Evolutionary conservation across 371 early-diverging fungal genomes (phyloP).

Genomic region (Mucor mucedo): DNA sequence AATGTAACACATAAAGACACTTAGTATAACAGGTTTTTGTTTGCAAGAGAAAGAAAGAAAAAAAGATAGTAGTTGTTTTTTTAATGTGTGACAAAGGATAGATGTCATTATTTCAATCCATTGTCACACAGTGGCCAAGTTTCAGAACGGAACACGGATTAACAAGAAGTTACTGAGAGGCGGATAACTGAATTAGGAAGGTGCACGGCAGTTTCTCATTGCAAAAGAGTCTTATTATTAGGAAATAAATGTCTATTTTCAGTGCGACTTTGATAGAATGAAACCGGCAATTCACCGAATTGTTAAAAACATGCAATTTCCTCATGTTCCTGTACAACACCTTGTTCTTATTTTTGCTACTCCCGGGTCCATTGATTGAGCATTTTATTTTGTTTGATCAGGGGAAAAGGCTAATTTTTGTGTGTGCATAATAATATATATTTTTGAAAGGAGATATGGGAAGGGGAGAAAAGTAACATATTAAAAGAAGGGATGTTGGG

Average conservation of each 20-base stretch:
- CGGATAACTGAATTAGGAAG: not conserved
- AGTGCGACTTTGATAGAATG: not conserved
- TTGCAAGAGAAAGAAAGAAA: too few relatives aligned
- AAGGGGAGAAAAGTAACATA: slow-evolving; percentile 1
- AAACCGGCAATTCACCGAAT: not conserved
- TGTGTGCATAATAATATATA: slow-evolving; percentile 5
- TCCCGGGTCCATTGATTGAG: not conserved
- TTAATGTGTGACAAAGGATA: not conserved
- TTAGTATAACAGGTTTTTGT: too few relatives aligned
- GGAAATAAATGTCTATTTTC: slow-evolving; percentile 1
- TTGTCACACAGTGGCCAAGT: not conserved
- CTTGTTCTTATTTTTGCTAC: not conserved
- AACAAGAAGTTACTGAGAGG: not conserved
- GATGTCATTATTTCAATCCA: not conserved
- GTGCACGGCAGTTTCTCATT: not conserved
- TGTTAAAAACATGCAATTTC: slow-evolving; percentile 13
- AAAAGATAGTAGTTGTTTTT: not conserved
- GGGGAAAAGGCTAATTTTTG: not conserved
- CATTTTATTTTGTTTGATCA: not conserved
- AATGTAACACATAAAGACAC: too few relatives aligned
- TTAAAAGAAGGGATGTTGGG: not conserved
- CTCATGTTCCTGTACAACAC: slow-evolving; percentile 23
- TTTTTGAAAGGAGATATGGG: slow-evolving; percentile 6
- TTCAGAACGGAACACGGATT: not conserved
- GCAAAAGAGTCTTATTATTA: not conserved